Base-by-base conservation (phyloP, 2,329 filamentous ascomycete genomes). In the Didymellaceae sp. region DNA sequence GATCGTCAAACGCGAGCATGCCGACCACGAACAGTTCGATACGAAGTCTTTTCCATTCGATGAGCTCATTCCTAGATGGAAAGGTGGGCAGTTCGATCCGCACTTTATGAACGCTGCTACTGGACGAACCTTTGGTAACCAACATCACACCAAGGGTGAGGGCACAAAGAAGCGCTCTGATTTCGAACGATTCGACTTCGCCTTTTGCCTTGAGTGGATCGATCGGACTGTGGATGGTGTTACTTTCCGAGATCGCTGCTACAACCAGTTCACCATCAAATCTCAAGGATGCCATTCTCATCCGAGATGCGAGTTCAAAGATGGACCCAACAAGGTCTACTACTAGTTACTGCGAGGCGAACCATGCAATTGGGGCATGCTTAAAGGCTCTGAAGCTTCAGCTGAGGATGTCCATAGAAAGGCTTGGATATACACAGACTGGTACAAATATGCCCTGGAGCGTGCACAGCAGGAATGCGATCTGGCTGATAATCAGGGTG, bases 321-420 rank as follows among this genome's bases (percentile, higher is more conserved):
- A 55, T 14, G 49, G 53, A 1, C 53, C 49, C 8, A 53, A 55
- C 22, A 13, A 9, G n/a, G 35, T 55, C n/a, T 55, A 53, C 20
- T 33, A 37, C 6, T 21, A 28, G 0, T 13, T 52, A 16, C 25
- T 37, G 9, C 40, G 30, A 11, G 18, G 18, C 6, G 28, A 42
- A 13, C 17, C n/a, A 4, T 37, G 31, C 10, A 49, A 14, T 2
- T 55, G 38, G 34, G 53, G 34, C 6, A 55, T 55, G 53, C 26
- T 55, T 16, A 48, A 45, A 13, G 44, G 53, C n/a, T 11, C 7
- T 16, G 6, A 37, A 8, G 13, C 18, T 20, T 6, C 18, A 13
- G 20, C 10, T 14, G 20, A 6, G 5, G 33, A 37, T 13, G 33
- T 22, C 6, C 3, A 5, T 8, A n/a, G 13, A n/a, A 37, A 14